Conservation (phyloP, 1,284 basidiomycete species). For the Austroboletus niveus region DNA sequence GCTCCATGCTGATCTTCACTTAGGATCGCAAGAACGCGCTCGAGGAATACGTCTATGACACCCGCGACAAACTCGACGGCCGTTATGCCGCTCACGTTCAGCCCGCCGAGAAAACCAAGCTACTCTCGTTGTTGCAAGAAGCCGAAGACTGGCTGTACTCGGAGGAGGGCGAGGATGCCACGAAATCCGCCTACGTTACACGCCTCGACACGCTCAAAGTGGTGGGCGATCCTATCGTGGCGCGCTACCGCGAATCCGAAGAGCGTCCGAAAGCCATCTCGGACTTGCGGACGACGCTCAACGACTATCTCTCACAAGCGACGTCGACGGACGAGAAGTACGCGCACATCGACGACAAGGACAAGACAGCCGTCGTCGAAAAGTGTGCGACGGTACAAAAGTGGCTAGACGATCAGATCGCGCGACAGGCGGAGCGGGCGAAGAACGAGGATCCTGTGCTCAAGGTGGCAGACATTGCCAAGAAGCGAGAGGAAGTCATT, state of each 20-base stretch:
- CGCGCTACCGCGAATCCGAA: constrained; percentile 80
- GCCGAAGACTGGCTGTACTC: constrained; percentile 95
- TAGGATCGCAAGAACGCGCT: constrained; percentile 95
- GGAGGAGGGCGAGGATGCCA: constrained; percentile 92
- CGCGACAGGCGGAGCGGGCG: constrained; percentile 79
- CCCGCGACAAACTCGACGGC: constrained; percentile 86
- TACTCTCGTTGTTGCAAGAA: constrained; percentile 66
- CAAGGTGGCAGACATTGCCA: constrained; percentile 75
- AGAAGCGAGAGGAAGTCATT: constrained; percentile 87
- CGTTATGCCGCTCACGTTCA: constrained; percentile 76
- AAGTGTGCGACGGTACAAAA: constrained; percentile 81
- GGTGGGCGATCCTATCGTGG: constrained; percentile 81
- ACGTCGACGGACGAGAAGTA: constrained; percentile 82
- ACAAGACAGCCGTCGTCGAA: constrained; percentile 81
- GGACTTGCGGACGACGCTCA: constrained; percentile 80
- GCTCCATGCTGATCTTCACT: background rate
- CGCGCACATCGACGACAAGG: constrained; percentile 84
- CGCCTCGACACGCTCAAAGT: constrained; percentile 79
- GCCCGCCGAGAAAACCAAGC: constrained; percentile 71
- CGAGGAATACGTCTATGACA: constrained; percentile 97
- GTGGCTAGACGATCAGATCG: constrained; percentile 91
- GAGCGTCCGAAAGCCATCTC: constrained; percentile 72
- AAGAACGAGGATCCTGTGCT: constrained; percentile 87
- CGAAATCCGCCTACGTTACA: constrained; percentile 84
- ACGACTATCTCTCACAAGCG: constrained; percentile 79